Conservation (phyloP, 2,329 filamentous ascomycete species). For the Neofusicoccum laricinum region DNA sequence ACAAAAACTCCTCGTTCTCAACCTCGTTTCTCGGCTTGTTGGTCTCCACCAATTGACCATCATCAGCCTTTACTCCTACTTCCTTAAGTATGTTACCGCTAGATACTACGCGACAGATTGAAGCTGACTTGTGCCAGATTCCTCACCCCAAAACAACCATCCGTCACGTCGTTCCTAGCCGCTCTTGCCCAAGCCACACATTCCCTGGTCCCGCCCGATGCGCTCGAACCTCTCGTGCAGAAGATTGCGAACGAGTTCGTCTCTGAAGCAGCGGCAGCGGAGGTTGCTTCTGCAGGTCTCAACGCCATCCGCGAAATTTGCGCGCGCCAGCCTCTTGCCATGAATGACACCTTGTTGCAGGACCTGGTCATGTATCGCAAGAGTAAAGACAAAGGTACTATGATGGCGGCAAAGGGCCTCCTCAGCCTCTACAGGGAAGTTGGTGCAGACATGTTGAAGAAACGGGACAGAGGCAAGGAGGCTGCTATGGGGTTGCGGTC, state of each 20-base stretch:
- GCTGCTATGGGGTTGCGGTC: constrained; percentile 77
- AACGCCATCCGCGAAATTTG: constrained; percentile 96
- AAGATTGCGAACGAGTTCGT: constrained; percentile 99
- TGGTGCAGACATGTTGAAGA: constrained; percentile 82
- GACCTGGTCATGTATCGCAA: constrained; percentile 94
- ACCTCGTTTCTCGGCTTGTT: constrained; percentile 85
- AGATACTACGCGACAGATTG: background rate
- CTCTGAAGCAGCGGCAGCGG: constrained; percentile 84
- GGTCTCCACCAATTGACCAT: constrained; percentile 90
- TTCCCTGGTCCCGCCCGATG: constrained; percentile 86
- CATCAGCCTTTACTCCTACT: constrained; percentile 91
- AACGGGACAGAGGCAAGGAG: constrained; percentile 86
- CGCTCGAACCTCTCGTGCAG: constrained; percentile 81
- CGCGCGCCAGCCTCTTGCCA: constrained; percentile 87
- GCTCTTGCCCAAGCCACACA: constrained; percentile 91
- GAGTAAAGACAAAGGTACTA: constrained; percentile 97
- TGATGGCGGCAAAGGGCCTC: constrained; percentile 95
- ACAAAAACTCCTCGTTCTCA: constrained; percentile 83
- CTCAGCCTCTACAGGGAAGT: constrained; percentile 89
- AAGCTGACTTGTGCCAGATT: constrained; percentile 32
- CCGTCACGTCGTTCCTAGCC: constrained; percentile 89
- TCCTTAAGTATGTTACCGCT: constrained; percentile 65
- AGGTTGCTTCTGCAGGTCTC: constrained; percentile 87
- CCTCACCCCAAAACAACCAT: constrained; percentile 81
- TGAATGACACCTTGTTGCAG: constrained; percentile 92